Percentiles rank a stretch among this genome's conserved stretches.
These are phyloP conservation scores for Sugiyamaella lignohabitans DNA, from an alignment of 805 yeast species.

Conservation along the genomic window DNA sequence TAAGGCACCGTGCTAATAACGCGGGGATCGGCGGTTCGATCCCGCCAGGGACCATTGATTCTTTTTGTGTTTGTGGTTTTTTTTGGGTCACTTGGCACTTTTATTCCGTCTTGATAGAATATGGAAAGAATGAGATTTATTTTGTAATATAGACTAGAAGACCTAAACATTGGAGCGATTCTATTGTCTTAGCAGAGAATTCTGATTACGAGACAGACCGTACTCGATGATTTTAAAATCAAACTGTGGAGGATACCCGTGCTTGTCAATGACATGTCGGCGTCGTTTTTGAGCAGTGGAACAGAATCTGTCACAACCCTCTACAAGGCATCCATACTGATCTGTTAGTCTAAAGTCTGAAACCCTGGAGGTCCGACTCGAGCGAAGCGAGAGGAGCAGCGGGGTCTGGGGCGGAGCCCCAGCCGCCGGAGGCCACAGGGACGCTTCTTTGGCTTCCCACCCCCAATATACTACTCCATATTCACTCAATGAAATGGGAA, in stretches of 20 bases:
- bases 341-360: background rate
- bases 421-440: too few relatives aligned
- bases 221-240: slow-evolving; percentile 8
- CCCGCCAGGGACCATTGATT: slow-evolving; percentile 1
- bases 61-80: too few relatives aligned
- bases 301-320: slow-evolving; percentile 38
- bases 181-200: slow-evolving; percentile 4
- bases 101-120: too few relatives aligned
- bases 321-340: slow-evolving; percentile 38
- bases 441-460: too few relatives aligned
- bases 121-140: too few relatives aligned
- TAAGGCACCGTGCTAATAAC: background rate
- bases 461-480: background rate
- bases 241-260: slow-evolving; percentile 39
- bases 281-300: slow-evolving; percentile 37
- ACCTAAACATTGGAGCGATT: too few relatives aligned
- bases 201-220: slow-evolving; percentile 9
- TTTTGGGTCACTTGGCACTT: too few relatives aligned
- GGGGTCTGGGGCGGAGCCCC: too few relatives aligned
- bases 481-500: background rate
- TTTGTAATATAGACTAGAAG: too few relatives aligned
- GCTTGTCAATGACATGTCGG: slow-evolving; percentile 45
- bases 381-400: too few relatives aligned
- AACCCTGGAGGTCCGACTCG: too few relatives aligned
- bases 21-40: slow-evolving; percentile 1